phyloP scores from a whole-genome alignment of 2,329 filamentous ascomycete genomes.

The Ceratocystis harringtonii region DNA sequence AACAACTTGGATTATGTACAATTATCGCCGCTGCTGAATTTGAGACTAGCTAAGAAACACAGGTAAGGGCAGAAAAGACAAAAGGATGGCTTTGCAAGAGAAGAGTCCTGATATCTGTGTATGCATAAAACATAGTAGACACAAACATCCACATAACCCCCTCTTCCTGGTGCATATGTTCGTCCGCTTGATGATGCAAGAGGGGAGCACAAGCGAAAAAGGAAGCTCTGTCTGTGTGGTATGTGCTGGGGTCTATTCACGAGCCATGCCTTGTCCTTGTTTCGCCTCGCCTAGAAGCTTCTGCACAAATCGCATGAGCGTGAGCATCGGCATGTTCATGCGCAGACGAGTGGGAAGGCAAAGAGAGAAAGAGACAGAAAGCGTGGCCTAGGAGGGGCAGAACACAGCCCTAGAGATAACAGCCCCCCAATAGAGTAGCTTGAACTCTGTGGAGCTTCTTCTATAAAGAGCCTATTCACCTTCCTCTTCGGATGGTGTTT shows the following conservation, averaged over 20 bases:
- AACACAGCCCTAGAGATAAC: not conserved
- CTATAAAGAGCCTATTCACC: not conserved
- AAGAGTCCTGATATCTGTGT: not conserved
- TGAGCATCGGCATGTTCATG: not conserved
- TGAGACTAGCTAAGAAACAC: not conserved
- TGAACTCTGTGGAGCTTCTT: not conserved
- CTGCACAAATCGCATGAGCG: conserved; percentile 4
- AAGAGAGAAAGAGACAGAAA: too few species aligned
- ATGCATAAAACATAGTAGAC: not conserved
- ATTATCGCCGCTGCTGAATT: not conserved
- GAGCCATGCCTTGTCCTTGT: not conserved
- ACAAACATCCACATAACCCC: not conserved
- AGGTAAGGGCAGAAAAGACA: not conserved
- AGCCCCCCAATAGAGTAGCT: not conserved
- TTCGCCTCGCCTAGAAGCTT: not conserved
- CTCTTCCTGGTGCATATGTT: not conserved
- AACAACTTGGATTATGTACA: too few species aligned
- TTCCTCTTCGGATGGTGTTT: not conserved
- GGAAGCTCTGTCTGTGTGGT: conserved; percentile 1
- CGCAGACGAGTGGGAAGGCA: not conserved
- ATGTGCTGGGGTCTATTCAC: not conserved
- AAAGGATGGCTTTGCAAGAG: not conserved
- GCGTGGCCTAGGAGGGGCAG: too few species aligned
- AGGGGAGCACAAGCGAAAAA: not conserved
- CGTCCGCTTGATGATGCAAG: not conserved